Percentiles rank a stretch among this genome's conserved stretches.
Evolutionary conservation across 306 rosid genomes (phyloP).

Genomic region (Prunus persica): Prunus_persica_NCBIv2 NC_034009.1:7311501-7312000

Average conservation of each 20-base stretch:
- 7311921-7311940: constrained; percentile 66
- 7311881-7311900: constrained; percentile 91
- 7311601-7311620: background rate
- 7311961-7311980: background rate
- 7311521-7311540: background rate
- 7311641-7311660: background rate
- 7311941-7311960: background rate
- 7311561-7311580: background rate
- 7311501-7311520: background rate
- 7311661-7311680: constrained; percentile 81
- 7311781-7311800: constrained; percentile 85
- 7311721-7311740: constrained; percentile 56
- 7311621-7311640: background rate
- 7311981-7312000: background rate
- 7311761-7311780: constrained; percentile 91
- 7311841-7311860: constrained; percentile 92
- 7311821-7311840: constrained; percentile 73
- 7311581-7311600: background rate
- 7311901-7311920: constrained; percentile 88
- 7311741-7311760: constrained; percentile 89
- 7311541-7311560: background rate
- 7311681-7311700: constrained; percentile 78
- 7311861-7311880: constrained; percentile 93
- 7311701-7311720: constrained; percentile 71
- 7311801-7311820: constrained; percentile 76